Evolutionary conservation across 306 rosid genomes (phyloP).

Genomic region (Parietaria judaica): DNA sequence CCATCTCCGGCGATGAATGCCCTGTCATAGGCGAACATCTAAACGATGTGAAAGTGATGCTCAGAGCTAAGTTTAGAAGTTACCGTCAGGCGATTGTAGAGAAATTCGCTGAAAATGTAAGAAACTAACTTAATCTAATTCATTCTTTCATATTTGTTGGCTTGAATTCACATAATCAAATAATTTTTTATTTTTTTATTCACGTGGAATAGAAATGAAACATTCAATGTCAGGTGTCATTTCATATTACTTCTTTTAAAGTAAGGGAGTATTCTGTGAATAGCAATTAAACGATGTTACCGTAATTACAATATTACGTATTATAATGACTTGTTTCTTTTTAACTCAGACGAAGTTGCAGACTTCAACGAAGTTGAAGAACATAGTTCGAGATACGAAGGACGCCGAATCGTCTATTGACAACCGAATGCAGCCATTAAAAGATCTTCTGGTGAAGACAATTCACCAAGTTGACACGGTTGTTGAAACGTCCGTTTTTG

Average conservation of each 20-base stretch:
- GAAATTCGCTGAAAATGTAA: slow-evolving; percentile 29
- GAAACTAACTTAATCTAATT: not conserved
- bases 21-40: slow-evolving; percentile 17
- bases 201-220: no score
- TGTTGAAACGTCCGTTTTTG: slow-evolving; percentile 21
- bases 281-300: no score
- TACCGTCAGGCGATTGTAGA: slow-evolving; percentile 24
- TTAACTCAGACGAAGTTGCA: slow-evolving; percentile 23
- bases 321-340: not conserved
- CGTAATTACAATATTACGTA: no score
- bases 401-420: slow-evolving; percentile 16
- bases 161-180: no score
- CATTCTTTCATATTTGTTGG: not conserved
- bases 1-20: slow-evolving; percentile 16
- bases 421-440: slow-evolving; percentile 26
- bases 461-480: slow-evolving; percentile 20
- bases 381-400: slow-evolving; percentile 22
- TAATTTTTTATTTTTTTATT: no score
- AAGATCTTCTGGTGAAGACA: slow-evolving; percentile 13
- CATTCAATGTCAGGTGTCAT: no score
- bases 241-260: no score
- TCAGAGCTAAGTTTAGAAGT: slow-evolving; percentile 26
- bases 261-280: no score
- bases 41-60: slow-evolving; percentile 17
- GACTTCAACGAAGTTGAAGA: slow-evolving; percentile 25